phyloP scores from a whole-genome alignment of 2,329 filamentous ascomycete species.

The Fusarium sp. region DNA sequence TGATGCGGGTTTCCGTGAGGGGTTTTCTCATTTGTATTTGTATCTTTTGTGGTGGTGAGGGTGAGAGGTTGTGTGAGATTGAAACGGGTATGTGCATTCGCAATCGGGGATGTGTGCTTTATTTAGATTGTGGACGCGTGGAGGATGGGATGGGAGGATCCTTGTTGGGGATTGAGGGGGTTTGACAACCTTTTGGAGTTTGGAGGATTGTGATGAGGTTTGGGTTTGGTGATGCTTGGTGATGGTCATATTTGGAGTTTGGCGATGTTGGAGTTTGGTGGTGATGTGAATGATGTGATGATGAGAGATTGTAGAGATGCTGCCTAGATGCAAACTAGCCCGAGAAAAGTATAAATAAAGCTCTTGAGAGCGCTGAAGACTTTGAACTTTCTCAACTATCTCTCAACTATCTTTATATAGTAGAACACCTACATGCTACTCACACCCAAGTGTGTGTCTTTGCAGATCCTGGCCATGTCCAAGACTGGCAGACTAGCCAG shows the following conservation, averaged over 20 bases:
- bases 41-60: background rate
- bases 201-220: background rate
- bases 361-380: background rate
- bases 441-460: too few species aligned
- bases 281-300: background rate
- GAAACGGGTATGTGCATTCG: conserved; percentile 11
- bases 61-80: background rate
- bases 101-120: background rate
- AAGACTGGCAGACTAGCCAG: conserved; percentile 38
- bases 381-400: background rate
- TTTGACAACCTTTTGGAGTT: background rate
- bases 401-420: background rate
- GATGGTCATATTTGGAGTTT: background rate
- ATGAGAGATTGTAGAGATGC: background rate
- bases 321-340: background rate
- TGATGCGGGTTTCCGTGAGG: conserved; percentile 14
- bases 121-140: background rate
- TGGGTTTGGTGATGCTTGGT: background rate
- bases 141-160: background rate
- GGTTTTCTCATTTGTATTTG: background rate
- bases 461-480: conserved; percentile 13
- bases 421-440: background rate
- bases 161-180: background rate
- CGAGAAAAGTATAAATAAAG: background rate
- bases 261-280: background rate